Conservation (phyloP, 805 yeast genomes). For the Suhomyces sp. region DNA sequence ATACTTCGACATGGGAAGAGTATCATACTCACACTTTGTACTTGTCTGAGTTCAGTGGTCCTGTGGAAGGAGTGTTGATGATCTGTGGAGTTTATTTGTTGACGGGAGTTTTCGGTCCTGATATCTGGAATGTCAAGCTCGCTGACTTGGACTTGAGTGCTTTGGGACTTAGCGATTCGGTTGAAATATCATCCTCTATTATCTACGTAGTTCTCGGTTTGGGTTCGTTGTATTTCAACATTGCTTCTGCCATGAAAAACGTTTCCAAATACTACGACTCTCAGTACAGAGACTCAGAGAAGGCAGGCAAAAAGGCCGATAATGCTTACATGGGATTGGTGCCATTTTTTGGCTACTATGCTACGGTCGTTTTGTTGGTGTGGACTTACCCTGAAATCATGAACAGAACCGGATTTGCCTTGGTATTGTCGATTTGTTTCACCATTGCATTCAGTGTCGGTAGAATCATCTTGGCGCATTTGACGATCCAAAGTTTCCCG, state of each 20-base stretch:
- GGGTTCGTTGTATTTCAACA: conserved; percentile 59
- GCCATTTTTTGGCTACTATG: conserved; percentile 64
- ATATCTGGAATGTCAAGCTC: conserved; percentile 54
- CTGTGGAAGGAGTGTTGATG: conserved; percentile 88
- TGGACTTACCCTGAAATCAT: conserved; percentile 53
- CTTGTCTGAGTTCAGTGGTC: conserved; percentile 81
- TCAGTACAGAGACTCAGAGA: conserved; percentile 16
- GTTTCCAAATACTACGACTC: conserved; percentile 47
- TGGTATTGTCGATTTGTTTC: conserved; percentile 67
- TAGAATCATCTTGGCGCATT: conserved; percentile 81
- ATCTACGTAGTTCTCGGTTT: conserved; percentile 51
- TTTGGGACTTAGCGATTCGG: conserved; percentile 23
- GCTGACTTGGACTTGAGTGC: conserved; percentile 38
- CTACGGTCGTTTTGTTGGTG: conserved; percentile 45
- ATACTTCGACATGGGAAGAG: conserved; percentile 93
- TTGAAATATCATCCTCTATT: conserved; percentile 38
- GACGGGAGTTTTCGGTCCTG: conserved; percentile 71
- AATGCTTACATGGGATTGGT: conserved; percentile 50
- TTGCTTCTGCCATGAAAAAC: conserved; percentile 62
- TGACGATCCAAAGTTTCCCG: conserved; percentile 79
- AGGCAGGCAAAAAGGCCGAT: conserved; percentile 38
- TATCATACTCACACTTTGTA: conserved; percentile 82
- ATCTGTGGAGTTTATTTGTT: conserved; percentile 50
- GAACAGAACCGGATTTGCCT: conserved; percentile 46
- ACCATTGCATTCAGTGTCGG: conserved; percentile 87